These are phyloP conservation scores for Ramicandelaber brevisporus DNA, from an alignment of 192 early-diverging fungal species.

Conservation along the genomic window DNA sequence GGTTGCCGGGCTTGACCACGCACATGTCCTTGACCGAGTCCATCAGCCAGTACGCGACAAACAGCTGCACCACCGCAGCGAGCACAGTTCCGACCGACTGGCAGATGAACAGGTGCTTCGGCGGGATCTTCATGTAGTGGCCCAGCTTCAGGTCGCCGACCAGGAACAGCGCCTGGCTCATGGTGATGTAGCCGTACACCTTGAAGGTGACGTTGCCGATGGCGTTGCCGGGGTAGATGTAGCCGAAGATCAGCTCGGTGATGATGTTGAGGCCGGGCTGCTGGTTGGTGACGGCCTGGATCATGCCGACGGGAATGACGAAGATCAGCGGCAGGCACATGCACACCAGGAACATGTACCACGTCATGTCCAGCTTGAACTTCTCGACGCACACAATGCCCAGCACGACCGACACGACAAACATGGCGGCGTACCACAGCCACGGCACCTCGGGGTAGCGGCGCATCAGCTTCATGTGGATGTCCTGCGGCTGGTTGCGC, in stretches of 20 bases:
- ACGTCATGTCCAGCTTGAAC: constrained; percentile 50
- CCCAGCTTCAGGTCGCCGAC: constrained; percentile 26
- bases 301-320: constrained; percentile 60
- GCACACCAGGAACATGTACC: constrained; percentile 52
- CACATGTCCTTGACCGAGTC: constrained; percentile 14
- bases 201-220: constrained; percentile 38
- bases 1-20: constrained; percentile 9
- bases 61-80: constrained; percentile 27
- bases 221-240: constrained; percentile 38
- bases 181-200: constrained; percentile 49
- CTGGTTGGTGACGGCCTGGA: constrained; percentile 54
- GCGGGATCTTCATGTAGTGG: constrained; percentile 41
- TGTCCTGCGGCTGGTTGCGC: constrained; percentile 32
- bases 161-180: constrained; percentile 33
- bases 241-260: constrained; percentile 61
- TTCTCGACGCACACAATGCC: constrained; percentile 21
- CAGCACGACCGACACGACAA: constrained; percentile 19
- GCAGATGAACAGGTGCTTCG: constrained; percentile 33
- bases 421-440: constrained; percentile 43
- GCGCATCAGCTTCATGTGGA: constrained; percentile 46
- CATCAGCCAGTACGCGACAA: constrained; percentile 26
- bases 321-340: constrained; percentile 34
- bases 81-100: constrained; percentile 32
- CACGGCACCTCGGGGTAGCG: constrained; percentile 42
- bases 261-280: constrained; percentile 55